Evolutionary conservation across 2,329 filamentous ascomycete species (phyloP).

Genomic region (Penicillium sp.): DNA sequence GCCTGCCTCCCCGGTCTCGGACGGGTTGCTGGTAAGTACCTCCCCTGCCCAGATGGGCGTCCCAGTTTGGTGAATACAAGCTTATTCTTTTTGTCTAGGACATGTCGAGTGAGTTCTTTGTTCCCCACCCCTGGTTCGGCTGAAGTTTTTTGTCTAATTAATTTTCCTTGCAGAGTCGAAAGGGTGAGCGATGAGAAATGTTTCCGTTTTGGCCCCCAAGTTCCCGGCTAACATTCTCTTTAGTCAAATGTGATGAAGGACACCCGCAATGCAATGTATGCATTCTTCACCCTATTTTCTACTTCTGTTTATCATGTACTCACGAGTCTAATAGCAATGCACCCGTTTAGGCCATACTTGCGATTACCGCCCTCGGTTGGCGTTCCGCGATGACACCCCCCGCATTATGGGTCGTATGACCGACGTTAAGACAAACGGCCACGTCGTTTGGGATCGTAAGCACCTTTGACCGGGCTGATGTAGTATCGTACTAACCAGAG

Average conservation of each 20-base stretch:
- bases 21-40: conserved; percentile 55
- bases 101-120: conserved; percentile 42
- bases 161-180: conserved; percentile 37
- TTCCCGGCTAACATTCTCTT: conserved; percentile 21
- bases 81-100: conserved; percentile 34
- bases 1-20: conserved; percentile 56
- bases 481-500: conserved; percentile 15
- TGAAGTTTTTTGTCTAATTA: conserved; percentile 9
- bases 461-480: conserved; percentile 8
- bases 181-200: conserved; percentile 35
- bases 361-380: conserved; percentile 59
- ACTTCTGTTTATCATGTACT: conserved; percentile 7
- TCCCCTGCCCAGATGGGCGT: no score
- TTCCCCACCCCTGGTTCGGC: not conserved
- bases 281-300: conserved; percentile 13
- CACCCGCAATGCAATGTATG: conserved; percentile 57
- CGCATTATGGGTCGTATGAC: conserved; percentile 55
- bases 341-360: conserved; percentile 57
- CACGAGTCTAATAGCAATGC: conserved; percentile 49
- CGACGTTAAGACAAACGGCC: conserved; percentile 54
- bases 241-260: conserved; percentile 60
- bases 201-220: not conserved
- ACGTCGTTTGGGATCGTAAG: conserved; percentile 60
- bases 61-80: conserved; percentile 1
- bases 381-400: conserved; percentile 57